These are phyloP conservation scores for Serendipita sp. DNA, from an alignment of 768 basidiomycete species.

Conservation along the genomic window DNA sequence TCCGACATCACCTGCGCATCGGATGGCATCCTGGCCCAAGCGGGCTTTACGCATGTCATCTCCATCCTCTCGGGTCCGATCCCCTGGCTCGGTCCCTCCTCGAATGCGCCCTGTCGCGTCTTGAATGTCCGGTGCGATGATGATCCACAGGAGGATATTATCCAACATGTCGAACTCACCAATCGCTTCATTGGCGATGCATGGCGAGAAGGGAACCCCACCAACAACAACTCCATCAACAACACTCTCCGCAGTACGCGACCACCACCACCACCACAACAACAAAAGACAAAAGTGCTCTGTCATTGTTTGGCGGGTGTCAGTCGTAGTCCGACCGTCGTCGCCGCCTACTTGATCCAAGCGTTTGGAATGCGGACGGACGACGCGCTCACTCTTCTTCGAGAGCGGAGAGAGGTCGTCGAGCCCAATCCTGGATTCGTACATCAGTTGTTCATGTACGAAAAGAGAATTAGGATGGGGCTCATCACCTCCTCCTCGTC, in stretches of 20 bases:
- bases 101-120: neutral
- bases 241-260: too few species aligned
- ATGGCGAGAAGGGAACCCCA: neutral
- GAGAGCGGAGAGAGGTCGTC: slow-evolving; percentile 23
- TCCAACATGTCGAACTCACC: neutral
- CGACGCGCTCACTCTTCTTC: slow-evolving; percentile 24
- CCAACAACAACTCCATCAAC: too few species aligned
- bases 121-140: neutral
- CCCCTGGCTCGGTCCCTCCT: neutral
- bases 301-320: slow-evolving; percentile 33
- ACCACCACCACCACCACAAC: neutral
- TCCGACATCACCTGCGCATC: neutral
- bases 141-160: neutral
- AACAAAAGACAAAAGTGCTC: slow-evolving; percentile 19
- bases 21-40: neutral
- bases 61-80: neutral
- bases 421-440: slow-evolving; percentile 31
- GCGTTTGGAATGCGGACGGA: slow-evolving; percentile 23
- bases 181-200: neutral
- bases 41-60: neutral
- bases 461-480: neutral
- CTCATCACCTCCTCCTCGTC: neutral
- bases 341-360: slow-evolving; percentile 29
- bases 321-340: slow-evolving; percentile 30
- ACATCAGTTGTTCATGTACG: slow-evolving; percentile 19